Conservation (phyloP, 371 early-diverging fungal species). For the Saksenaea vasiformis region DNA sequence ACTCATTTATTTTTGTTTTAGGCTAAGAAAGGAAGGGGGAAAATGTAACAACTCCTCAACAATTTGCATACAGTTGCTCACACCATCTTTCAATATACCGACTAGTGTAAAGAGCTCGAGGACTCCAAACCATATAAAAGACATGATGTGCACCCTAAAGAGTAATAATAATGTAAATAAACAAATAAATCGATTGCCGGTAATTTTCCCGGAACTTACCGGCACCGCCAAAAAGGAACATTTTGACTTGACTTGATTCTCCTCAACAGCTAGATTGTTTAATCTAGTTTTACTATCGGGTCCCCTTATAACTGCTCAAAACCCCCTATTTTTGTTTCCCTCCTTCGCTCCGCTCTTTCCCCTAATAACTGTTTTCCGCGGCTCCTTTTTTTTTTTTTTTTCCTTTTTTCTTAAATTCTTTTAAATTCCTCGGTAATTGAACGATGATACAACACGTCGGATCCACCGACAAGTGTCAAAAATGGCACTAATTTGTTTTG, state of each 20-base stretch:
- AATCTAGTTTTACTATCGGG: not conserved
- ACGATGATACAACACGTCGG: slow-evolving; percentile 29
- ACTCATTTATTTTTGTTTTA: not conserved
- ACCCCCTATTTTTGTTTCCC: not conserved
- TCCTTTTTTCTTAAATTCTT: slow-evolving; percentile 35
- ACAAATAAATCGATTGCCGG: not conserved
- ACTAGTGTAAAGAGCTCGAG: slow-evolving; percentile 35
- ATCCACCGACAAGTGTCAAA: slow-evolving; percentile 30
- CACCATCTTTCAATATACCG: slow-evolving; percentile 44
- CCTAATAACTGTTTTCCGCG: not conserved
- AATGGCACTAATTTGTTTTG: slow-evolving; percentile 30
- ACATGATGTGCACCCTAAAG: slow-evolving; percentile 38
- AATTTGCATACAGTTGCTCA: slow-evolving; percentile 17
- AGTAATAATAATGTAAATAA: not conserved
- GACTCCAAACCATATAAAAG: slow-evolving; percentile 37
- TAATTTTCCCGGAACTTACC: slow-evolving; percentile 11
- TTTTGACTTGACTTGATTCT: slow-evolving; percentile 6
- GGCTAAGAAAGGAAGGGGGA: not conserved
- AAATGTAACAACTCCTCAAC: not conserved
- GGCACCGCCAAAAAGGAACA: slow-evolving; percentile 20
- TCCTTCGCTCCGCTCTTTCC: not conserved
- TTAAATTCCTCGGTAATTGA: slow-evolving; percentile 25
- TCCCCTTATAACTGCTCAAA: not conserved
- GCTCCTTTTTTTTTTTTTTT: not conserved
- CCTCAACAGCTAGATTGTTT: slow-evolving; percentile 3